Percentiles rank a stretch among this genome's conserved stretches.
These are phyloP conservation scores for Allantophomopsis cytisporea DNA, from an alignment of 2,329 filamentous ascomycete species.

Conservation along the genomic window DNA sequence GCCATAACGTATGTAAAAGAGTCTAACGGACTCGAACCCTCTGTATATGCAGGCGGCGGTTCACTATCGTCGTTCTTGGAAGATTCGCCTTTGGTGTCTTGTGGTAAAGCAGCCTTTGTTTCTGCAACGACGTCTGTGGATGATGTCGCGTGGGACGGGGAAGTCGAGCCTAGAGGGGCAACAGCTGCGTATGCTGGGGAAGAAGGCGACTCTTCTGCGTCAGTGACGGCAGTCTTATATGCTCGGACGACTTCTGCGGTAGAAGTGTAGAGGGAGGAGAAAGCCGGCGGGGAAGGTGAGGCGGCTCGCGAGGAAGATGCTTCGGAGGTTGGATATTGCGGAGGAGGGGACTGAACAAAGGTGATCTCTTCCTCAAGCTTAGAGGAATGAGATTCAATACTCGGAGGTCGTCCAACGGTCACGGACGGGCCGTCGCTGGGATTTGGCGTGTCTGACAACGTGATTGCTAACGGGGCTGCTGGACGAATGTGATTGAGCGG, in stretches of 20 bases:
- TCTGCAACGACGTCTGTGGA: conserved; percentile 46
- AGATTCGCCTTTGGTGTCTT: conserved; percentile 64
- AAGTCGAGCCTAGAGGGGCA: conserved; percentile 5
- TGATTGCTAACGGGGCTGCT: conserved; percentile 20
- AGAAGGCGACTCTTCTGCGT: conserved; percentile 19
- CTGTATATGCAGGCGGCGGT: conserved; percentile 89
- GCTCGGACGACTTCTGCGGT: conserved; percentile 21
- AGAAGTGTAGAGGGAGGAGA: conserved; percentile 43
- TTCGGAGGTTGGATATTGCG: conserved; percentile 42
- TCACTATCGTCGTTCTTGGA: conserved; percentile 70
- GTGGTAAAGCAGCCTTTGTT: conserved; percentile 74
- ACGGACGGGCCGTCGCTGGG: conserved; percentile 28
- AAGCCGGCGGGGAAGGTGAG: conserved; percentile 37
- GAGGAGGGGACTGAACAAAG: conserved; percentile 37
- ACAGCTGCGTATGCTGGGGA: conserved; percentile 39
- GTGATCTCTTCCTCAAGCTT: conserved; percentile 20
- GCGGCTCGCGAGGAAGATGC: conserved; percentile 31
- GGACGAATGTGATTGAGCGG: neutral
- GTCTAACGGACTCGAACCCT: conserved; percentile 83
- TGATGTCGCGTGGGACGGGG: neutral
- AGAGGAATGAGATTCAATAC: conserved; percentile 13
- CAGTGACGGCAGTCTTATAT: conserved; percentile 21
- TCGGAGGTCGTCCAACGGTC: conserved; percentile 20
- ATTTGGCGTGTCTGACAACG: conserved; percentile 32
- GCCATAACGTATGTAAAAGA: conserved; percentile 97